phyloP scores from a whole-genome alignment of 2,329 filamentous ascomycete species.

The Biscogniauxia mediterranea region DNA sequence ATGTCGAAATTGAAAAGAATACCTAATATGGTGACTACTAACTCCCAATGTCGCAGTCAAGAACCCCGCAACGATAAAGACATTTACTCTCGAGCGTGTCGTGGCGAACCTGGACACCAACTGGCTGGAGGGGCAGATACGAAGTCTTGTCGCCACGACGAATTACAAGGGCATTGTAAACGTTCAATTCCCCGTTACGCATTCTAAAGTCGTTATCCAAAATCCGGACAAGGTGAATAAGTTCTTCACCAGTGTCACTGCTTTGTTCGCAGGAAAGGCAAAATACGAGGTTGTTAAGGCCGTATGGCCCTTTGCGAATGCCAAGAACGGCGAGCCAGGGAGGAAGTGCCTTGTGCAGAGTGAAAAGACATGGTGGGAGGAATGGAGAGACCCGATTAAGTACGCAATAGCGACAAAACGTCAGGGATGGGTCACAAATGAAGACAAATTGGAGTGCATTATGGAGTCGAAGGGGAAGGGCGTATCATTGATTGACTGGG shows the following conservation, averaged over 20 bases:
- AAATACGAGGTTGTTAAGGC: conserved; percentile 55
- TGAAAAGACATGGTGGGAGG: conserved; percentile 56
- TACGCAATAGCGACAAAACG: conserved; percentile 38
- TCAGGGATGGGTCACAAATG: conserved; percentile 48
- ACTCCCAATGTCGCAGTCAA: conserved; percentile 27
- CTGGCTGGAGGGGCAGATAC: conserved; percentile 54
- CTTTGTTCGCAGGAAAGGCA: conserved; percentile 51
- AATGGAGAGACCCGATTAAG: conserved; percentile 47
- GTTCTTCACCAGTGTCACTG: conserved; percentile 52
- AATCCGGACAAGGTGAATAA: conserved; percentile 52
- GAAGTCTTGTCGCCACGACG: conserved; percentile 48
- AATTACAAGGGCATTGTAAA: conserved; percentile 46
- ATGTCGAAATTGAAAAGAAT: no score
- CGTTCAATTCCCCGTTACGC: conserved; percentile 21
- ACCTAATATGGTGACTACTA: no score
- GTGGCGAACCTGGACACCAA: conserved; percentile 54
- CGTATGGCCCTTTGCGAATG: conserved; percentile 57
- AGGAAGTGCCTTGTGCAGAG: conserved; percentile 51
- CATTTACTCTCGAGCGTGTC: conserved; percentile 50
- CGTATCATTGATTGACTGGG: conserved; percentile 43
- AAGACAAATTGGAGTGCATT: conserved; percentile 52
- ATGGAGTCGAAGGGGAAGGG: conserved; percentile 47
- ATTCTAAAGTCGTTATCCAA: conserved; percentile 34
- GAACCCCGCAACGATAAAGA: conserved; percentile 44
- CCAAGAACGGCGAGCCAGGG: conserved; percentile 42